These are phyloP conservation scores for Phytophthora sp. DNA, from an alignment of 352 stramenopile genomes.

Conservation along the genomic window DNA sequence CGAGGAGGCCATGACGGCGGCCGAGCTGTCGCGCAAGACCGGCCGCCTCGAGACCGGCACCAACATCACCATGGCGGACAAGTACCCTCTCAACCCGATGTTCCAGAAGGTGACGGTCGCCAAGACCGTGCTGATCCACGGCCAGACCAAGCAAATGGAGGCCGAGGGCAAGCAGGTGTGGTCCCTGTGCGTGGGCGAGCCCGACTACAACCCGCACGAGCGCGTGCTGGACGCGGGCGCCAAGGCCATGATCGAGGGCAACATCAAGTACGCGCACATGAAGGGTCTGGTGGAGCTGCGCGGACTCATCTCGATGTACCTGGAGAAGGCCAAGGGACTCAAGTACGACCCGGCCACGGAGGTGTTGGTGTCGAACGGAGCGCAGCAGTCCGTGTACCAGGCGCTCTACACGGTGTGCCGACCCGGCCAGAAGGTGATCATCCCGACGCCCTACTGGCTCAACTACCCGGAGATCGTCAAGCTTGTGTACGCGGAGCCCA, in stretches of 20 bases:
- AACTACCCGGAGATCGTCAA: conserved; percentile 96
- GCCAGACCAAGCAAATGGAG: conserved; percentile 95
- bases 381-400: conserved; percentile 95
- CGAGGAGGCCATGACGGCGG: conserved; percentile 16
- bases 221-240: conserved; percentile 89
- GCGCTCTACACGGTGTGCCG: conserved; percentile 89
- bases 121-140: conserved; percentile 95
- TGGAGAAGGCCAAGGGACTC: conserved; percentile 89
- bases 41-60: conserved; percentile 22
- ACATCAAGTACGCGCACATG: conserved; percentile 96
- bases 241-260: conserved; percentile 67
- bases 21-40: conserved; percentile 17
- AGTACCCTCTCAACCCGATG: conserved; percentile 81
- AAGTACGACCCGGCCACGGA: conserved; percentile 90
- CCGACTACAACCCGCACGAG: conserved; percentile 92
- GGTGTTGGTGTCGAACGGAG: conserved; percentile 96
- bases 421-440: conserved; percentile 93
- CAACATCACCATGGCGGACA: conserved; percentile 52
- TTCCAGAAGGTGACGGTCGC: conserved; percentile 83
- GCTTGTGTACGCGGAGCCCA: conserved; percentile 84
- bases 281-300: conserved; percentile 91
- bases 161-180: conserved; percentile 91
- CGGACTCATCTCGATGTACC: conserved; percentile 89
- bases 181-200: conserved; percentile 96
- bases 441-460: conserved; percentile 97